Evolutionary conservation across 2,329 filamentous ascomycete species (phyloP).

Genomic region (Fusarium pseudocircinatum): DNA sequence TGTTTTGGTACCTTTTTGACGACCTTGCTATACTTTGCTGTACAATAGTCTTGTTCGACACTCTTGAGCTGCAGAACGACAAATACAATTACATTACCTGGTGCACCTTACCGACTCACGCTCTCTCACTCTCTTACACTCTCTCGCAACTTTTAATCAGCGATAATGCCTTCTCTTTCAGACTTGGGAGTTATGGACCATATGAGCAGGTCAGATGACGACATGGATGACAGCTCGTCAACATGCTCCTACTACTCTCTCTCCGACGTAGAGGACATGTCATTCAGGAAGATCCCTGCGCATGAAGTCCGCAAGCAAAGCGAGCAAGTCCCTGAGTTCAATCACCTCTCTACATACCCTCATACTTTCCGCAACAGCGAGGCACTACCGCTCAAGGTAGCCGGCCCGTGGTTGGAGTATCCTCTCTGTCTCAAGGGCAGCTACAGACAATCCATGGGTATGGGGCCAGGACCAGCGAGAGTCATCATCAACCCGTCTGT

Average conservation of each 20-base stretch:
- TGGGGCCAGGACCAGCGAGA: neutral
- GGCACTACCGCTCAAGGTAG: neutral
- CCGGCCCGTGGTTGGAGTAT: constrained; percentile 2
- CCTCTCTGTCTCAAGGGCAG: neutral
- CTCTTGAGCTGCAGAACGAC: neutral
- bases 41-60: neutral
- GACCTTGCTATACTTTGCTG: neutral
- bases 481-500: constrained; percentile 1
- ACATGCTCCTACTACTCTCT: constrained; percentile 13
- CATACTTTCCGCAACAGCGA: neutral
- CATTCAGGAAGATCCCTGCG: neutral
- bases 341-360: neutral
- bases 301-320: constrained; percentile 1
- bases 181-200: constrained; percentile 1
- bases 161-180: neutral
- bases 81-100: neutral
- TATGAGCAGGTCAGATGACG: neutral
- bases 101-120: neutral
- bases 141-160: fast-evolving
- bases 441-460: neutral
- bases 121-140: neutral
- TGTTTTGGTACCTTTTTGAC: neutral
- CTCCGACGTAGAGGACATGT: neutral
- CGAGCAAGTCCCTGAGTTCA: neutral
- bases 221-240: constrained; percentile 11